These are phyloP conservation scores for Scedosporium boydii DNA, from an alignment of 2,329 filamentous ascomycete genomes.

Conservation along the genomic window DNA sequence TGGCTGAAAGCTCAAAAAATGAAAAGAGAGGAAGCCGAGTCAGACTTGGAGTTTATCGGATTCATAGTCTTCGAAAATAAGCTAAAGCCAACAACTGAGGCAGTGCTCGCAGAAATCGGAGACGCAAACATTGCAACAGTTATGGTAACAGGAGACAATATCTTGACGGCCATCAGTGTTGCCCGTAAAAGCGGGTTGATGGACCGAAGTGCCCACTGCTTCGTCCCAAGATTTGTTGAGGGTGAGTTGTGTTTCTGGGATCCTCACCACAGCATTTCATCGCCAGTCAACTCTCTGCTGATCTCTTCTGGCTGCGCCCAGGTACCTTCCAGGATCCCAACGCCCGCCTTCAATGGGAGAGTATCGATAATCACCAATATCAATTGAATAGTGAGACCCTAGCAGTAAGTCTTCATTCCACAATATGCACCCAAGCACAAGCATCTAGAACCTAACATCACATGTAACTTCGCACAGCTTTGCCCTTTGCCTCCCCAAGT, in stretches of 20 bases:
- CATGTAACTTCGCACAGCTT: constrained; percentile 41
- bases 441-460: not conserved
- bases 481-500: constrained; percentile 57
- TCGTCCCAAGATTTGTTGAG: constrained; percentile 79
- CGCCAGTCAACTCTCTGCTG: not conserved
- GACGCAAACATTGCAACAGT: constrained; percentile 78
- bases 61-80: constrained; percentile 99
- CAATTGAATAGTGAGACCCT: constrained; percentile 70
- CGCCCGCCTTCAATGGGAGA: constrained; percentile 77
- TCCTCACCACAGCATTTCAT: not conserved
- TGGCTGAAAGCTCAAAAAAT: constrained; percentile 96
- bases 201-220: constrained; percentile 74
- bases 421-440: no score
- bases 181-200: constrained; percentile 83
- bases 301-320: constrained; percentile 15
- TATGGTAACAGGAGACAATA: constrained; percentile 98
- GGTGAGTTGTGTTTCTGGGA: constrained; percentile 31
- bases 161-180: constrained; percentile 91
- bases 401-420: constrained; percentile 34
- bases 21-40: constrained; percentile 77
- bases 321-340: constrained; percentile 65
- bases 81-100: constrained; percentile 76
- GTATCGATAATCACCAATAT: constrained; percentile 69
- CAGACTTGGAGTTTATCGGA: constrained; percentile 74
- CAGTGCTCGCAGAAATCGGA: constrained; percentile 71